These are phyloP conservation scores for Chlorella sp. DNA, from an alignment of 139 green algal species.

Conservation along the genomic window DNA sequence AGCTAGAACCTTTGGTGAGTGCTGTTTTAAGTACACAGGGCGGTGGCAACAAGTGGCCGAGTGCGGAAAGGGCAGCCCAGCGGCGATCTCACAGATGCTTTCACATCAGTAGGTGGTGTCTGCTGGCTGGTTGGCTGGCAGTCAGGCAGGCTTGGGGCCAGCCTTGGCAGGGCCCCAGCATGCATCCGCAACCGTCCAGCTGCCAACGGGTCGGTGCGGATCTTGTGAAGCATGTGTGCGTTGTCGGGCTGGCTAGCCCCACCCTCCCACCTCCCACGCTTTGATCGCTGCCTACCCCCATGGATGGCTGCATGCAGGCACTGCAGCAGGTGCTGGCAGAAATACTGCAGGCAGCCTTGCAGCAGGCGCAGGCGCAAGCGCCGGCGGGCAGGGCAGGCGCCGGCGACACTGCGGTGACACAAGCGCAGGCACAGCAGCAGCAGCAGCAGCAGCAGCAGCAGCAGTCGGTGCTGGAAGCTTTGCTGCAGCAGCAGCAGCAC, in stretches of 20 bases:
- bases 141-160: too few relatives aligned
- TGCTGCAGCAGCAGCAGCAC: neutral
- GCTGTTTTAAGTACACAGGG: too few relatives aligned
- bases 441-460: neutral
- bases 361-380: neutral
- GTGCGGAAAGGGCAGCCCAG: too few relatives aligned
- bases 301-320: neutral
- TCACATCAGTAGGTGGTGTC: too few relatives aligned
- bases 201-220: too few relatives aligned
- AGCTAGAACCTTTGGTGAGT: slow-evolving; percentile 24
- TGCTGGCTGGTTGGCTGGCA: too few relatives aligned
- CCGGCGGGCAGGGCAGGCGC: neutral
- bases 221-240: neutral
- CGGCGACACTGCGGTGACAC: too few relatives aligned
- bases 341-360: neutral
- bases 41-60: neutral
- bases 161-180: too few relatives aligned
- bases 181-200: too few relatives aligned
- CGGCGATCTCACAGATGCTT: too few relatives aligned
- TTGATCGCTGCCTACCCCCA: neutral
- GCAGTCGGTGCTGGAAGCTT: neutral
- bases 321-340: slow-evolving; percentile 23
- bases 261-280: neutral
- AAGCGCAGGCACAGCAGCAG: neutral
- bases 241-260: neutral